These are phyloP conservation scores for Symmetrospora coprosmae DNA, from an alignment of 768 basidiomycete species.

Conservation along the genomic window DNA sequence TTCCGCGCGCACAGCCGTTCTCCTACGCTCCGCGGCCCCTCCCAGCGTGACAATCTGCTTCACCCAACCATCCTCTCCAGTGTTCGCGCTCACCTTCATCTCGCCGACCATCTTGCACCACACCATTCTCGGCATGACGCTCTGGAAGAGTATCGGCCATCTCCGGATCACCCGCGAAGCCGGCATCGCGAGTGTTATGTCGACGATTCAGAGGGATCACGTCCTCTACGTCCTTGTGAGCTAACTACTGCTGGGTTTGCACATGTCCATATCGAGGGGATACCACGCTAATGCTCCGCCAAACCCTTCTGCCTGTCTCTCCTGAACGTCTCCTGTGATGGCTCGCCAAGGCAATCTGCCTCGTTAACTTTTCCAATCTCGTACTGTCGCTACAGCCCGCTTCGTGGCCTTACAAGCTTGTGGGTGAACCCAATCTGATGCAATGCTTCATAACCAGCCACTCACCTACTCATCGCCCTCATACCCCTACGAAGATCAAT, in stretches of 20 bases:
- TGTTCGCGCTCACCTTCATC: constrained; percentile 23
- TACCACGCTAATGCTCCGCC: too few species aligned
- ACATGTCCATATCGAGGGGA: too few species aligned
- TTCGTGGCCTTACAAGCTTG: background rate
- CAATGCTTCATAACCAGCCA: background rate
- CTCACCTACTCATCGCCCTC: too few species aligned
- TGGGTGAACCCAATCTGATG: background rate
- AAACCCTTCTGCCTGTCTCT: too few species aligned
- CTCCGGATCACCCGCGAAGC: background rate
- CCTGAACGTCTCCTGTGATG: too few species aligned
- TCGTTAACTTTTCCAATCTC: constrained; percentile 24
- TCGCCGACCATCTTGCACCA: constrained; percentile 20
- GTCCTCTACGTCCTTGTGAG: constrained; percentile 15
- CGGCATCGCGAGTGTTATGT: background rate
- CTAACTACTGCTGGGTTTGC: too few species aligned
- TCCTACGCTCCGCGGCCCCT: background rate
- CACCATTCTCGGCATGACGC: constrained; percentile 18
- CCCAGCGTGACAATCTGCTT: constrained; percentile 11
- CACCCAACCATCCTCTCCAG: background rate
- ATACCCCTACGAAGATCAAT: constrained; percentile 21
- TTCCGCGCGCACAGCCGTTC: background rate
- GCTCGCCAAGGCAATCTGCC: constrained; percentile 24
- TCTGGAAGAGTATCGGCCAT: constrained; percentile 5
- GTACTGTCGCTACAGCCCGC: constrained; percentile 12
- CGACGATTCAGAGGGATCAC: constrained; percentile 12